Base-by-base conservation (phyloP, 768 basidiomycete species). In the Paxillus involutus region DNA sequence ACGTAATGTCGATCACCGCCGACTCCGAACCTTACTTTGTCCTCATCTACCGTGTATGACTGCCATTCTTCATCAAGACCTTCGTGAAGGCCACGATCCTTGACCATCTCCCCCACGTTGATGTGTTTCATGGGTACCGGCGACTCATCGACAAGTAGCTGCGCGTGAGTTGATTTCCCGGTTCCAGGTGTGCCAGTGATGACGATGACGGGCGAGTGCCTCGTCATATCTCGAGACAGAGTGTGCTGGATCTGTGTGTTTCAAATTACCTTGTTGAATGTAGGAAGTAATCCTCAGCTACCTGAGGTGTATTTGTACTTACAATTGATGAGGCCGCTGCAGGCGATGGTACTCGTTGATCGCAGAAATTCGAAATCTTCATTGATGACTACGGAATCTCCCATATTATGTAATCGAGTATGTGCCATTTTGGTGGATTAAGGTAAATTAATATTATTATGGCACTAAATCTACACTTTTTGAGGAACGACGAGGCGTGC, bases 21-120 rank as follows among this genome's bases (percentile, higher is more conserved):
- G 9, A 19, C 10, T 10, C 9, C 3, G 26, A 47, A 21, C 65
- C 82, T 49, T 58, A 94, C 94, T 80, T 92, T 91, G 76, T 99
- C 97, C 70, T 99, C 97, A 65, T 98, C 93, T 9, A 97, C 90
- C 2, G 85, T 88, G 70, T 91, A 97, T 47, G 84, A 87, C 65
- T 95, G 86, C 97, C 97, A 99, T 66, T 98, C 94, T 19, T 94
- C 82, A 66, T 99, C 92, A 65, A 82, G 98, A 0, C 86, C 84
- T 56, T 91, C 84, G 65, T 94, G 89, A 5, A 97, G 78, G 1
- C 78, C 81, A 45, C 83, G 82, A 62, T 89, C 85, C 73, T 95
- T 98, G 53, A 97, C 89, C 65, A 86, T 78, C 43, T 98, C 91
- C 33, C 94, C 89, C 46, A 98, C 82, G 63, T 98, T 96, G 72